Percentiles rank a stretch among this genome's conserved stretches.
These are phyloP conservation scores for Eutrema japonicum DNA, from an alignment of 345 rosid genomes.

Conservation along the genomic window DNA sequence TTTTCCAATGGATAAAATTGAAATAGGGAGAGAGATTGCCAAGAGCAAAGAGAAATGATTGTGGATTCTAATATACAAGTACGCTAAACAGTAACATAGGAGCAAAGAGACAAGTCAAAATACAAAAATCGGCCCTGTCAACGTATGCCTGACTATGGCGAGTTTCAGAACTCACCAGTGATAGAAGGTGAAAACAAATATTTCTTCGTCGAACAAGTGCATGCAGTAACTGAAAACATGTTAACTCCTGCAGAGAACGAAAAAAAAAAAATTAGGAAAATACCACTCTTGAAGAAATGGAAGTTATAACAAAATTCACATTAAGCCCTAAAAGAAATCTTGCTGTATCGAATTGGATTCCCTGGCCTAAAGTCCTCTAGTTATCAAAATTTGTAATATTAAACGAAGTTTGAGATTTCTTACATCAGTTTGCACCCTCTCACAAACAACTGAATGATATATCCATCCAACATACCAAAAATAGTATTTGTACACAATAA, in stretches of 20 bases:
- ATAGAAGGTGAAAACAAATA: slow-evolving; percentile 76
- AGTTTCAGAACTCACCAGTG: slow-evolving; percentile 65
- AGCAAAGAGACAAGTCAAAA: slow-evolving; percentile 13
- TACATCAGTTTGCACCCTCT: slow-evolving; percentile 24
- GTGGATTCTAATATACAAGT: slow-evolving; percentile 3
- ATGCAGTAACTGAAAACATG: slow-evolving; percentile 82
- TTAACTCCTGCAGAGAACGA: slow-evolving; percentile 59
- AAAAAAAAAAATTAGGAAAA: slow-evolving; percentile 15
- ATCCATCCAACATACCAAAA: slow-evolving; percentile 16
- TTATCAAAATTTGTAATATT: slow-evolving; percentile 28
- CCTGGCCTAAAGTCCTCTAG: slow-evolving; percentile 21
- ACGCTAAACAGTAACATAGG: slow-evolving; percentile 9
- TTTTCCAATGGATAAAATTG: neutral
- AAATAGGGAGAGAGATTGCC: neutral
- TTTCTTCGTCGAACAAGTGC: slow-evolving; percentile 80
- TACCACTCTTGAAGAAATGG: slow-evolving; percentile 13
- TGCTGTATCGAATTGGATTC: slow-evolving; percentile 13
- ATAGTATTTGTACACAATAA: slow-evolving; percentile 3
- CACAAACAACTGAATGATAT: slow-evolving; percentile 19
- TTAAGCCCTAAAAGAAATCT: slow-evolving; percentile 3
- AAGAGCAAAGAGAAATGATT: neutral
- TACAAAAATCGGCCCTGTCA: slow-evolving; percentile 3
- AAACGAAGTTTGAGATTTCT: slow-evolving; percentile 18
- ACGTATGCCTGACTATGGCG: slow-evolving; percentile 21
- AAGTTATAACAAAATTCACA: slow-evolving; percentile 12